Conservation (phyloP, 306 rosid genomes). For the Dryas octopetala region DNA sequence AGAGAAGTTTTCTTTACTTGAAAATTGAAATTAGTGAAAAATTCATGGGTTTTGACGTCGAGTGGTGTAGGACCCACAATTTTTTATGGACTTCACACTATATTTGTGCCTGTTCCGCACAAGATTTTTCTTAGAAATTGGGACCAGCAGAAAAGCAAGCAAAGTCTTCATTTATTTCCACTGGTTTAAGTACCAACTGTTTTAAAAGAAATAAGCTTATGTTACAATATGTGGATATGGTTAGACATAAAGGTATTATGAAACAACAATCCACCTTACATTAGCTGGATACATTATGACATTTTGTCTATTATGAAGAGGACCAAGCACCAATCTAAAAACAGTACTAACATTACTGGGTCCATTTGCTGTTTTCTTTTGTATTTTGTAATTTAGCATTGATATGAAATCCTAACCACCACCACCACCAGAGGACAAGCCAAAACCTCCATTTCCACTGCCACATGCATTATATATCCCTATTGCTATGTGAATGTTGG, state of each 20-base stretch:
- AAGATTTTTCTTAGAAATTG: too few species aligned
- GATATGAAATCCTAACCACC: conserved; percentile 56
- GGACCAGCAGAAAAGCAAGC: background rate
- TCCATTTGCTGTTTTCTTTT: conserved; percentile 27
- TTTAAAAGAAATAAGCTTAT: background rate
- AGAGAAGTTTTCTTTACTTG: too few species aligned
- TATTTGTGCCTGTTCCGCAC: too few species aligned
- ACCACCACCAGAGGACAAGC: conserved; percentile 30
- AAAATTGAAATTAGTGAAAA: too few species aligned
- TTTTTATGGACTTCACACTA: too few species aligned
- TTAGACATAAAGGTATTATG: conserved; percentile 18
- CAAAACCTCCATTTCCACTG: conserved; percentile 21
- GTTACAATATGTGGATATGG: conserved; percentile 3
- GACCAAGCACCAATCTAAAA: conserved; percentile 33
- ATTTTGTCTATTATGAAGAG: conserved; percentile 39
- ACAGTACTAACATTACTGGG: conserved; percentile 25
- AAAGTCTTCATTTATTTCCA: background rate
- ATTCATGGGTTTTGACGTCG: too few species aligned
- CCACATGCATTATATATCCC: background rate
- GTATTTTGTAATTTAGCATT: conserved; percentile 17
- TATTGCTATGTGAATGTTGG: background rate
- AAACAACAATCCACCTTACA: conserved; percentile 29
- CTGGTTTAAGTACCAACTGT: background rate
- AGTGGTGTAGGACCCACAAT: too few species aligned
- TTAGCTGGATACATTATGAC: conserved; percentile 49